A percentile compares a stretch with the other conserved stretches of the same genome.
phyloP scores from a whole-genome alignment of 306 rosid species.

The Fragaria ananassa region DNA sequence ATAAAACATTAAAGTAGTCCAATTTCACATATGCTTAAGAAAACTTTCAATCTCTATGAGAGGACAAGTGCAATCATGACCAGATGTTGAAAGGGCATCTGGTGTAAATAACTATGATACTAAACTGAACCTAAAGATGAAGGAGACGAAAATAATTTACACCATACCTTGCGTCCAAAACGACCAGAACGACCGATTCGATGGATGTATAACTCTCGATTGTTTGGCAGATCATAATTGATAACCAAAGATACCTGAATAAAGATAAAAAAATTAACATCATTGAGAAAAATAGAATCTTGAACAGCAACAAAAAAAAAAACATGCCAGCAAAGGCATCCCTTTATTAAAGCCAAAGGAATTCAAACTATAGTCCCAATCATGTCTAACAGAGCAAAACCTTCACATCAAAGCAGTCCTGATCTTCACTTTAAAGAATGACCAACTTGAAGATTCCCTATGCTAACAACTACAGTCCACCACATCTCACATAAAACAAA shows the following conservation, averaged over 20 bases:
- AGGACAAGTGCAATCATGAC: not conserved
- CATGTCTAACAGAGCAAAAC: too few relatives aligned
- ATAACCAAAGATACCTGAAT: constrained; percentile 86
- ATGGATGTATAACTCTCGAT: constrained; percentile 96
- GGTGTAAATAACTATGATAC: not conserved
- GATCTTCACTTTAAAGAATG: not conserved
- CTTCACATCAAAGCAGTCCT: not conserved
- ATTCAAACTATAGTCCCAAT: not conserved
- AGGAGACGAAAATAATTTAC: not conserved
- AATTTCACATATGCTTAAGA: not conserved
- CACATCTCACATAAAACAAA: not conserved
- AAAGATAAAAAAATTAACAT: constrained; percentile 1
- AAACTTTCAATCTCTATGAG: not conserved
- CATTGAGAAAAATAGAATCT: not conserved
- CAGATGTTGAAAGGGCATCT: not conserved
- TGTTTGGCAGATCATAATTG: constrained; percentile 95
- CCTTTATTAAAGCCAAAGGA: not conserved
- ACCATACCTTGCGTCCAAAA: constrained; percentile 91
- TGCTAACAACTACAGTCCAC: not conserved
- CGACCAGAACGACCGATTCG: constrained; percentile 99
- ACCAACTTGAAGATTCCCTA: not conserved
- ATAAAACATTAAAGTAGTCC: not conserved
- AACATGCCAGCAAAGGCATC: not conserved
- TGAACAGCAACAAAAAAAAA: not conserved
- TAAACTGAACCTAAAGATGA: not conserved